Conservation (phyloP, 2,329 filamentous ascomycete species). For the Diaporthe capsici region DNA sequence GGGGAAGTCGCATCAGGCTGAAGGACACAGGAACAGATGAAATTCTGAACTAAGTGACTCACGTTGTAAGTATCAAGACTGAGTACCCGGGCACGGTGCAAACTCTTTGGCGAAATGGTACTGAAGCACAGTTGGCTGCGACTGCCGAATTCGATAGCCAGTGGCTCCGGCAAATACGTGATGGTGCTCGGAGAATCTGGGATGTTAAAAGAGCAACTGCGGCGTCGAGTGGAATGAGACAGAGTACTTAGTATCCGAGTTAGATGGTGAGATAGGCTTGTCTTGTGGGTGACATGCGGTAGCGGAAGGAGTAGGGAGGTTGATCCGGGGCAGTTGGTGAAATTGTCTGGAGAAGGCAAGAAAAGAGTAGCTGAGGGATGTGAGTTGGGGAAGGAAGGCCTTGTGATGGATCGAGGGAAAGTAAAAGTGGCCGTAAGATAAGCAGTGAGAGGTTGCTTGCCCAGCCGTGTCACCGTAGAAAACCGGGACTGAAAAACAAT, state of each 20-base stretch:
- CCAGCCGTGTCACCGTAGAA: neutral
- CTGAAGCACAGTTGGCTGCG: neutral
- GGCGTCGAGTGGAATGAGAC: neutral
- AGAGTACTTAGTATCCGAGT: neutral
- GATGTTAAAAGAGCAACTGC: neutral
- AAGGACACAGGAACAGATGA: neutral
- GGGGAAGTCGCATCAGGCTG: neutral
- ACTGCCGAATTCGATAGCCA: neutral
- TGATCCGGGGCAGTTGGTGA: neutral
- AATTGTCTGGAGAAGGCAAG: neutral
- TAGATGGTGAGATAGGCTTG: no score
- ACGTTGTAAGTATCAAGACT: neutral
- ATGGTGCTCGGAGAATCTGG: neutral
- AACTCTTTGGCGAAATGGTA: neutral
- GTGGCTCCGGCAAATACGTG: neutral
- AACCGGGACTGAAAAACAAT: neutral
- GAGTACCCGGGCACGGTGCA: neutral
- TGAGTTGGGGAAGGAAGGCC: neutral
- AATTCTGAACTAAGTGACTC: neutral
- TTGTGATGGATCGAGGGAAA: neutral
- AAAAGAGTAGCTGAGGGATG: no score
- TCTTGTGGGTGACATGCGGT: neutral
- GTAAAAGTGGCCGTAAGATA: neutral
- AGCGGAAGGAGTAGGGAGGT: no score
- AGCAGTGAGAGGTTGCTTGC: neutral